Evolutionary conservation across 257 asterid genomes (phyloP), one percentile per base, ranked within the genome.

Genomic region (Solanum ossicruentum): DNA sequence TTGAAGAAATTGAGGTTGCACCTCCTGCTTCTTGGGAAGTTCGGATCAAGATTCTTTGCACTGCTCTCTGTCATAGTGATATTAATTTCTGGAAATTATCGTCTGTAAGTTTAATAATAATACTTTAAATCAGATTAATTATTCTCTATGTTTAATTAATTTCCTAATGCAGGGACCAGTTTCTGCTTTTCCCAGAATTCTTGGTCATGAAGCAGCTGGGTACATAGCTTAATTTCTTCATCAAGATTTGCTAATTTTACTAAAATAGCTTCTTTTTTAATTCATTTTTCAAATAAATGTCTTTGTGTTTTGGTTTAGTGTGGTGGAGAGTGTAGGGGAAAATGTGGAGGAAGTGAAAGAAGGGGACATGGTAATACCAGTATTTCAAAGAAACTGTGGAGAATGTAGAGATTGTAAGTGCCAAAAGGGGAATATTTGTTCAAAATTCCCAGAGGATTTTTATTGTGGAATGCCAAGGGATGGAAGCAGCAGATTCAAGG

Each of bases 1-100:
- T 92, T 15, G 93, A 90, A 81, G 93, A 92, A 78, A 86, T 90
- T 52, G 89, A 87, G 71, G 91, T 92, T 13, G 87, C 85, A 18
- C 89, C 93, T 51, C 94, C 94, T 1, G 72, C 84, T 71, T 88
- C 93, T 61, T 83, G 88, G 86, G 94, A 92, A 32, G 93, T 92
- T 60, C 57, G 93, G 52, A 89, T 91, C 87, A 91, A 91, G 89
- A 89, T 91, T 88, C 60, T 91, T 0, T 91, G 90, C 84, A 85
- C 92, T 11, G 87, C 93, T 56, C 90, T 91, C 3, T 91, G 93
- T 43, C 92, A 88, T n/a, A 66, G 82, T 67, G 93, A 91, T 85
- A 85, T 89, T 72, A 88, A 90, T 79, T 8, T 84, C 21, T 91
- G 92, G 93, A 88, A 90, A 86, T 8, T 36, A 60, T 45, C 41